A percentile compares a stretch with the other conserved stretches of the same genome.
Evolutionary conservation across 805 yeast genomes (phyloP).

Genomic region (Saturnispora galanensis): DNA sequence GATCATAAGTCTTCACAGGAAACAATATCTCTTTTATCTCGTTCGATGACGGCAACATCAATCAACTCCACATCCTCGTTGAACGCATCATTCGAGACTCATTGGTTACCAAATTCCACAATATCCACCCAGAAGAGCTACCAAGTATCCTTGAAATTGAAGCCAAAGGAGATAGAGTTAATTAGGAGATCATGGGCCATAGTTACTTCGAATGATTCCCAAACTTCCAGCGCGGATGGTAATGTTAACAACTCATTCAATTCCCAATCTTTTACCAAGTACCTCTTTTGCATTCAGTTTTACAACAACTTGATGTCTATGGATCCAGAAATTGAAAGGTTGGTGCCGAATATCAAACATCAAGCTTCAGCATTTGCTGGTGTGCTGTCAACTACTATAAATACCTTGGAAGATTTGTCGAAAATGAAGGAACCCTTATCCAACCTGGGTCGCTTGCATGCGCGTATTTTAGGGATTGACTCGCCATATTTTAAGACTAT

Average conservation of each 20-base stretch:
- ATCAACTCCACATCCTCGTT: slow-evolving; percentile 20
- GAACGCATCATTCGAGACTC: slow-evolving; percentile 21
- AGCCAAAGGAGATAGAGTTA: slow-evolving; percentile 32
- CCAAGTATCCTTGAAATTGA: slow-evolving; percentile 20
- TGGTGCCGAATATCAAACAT: slow-evolving; percentile 67
- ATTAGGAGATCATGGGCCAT: slow-evolving; percentile 39
- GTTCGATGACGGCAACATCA: slow-evolving; percentile 22
- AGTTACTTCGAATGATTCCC: slow-evolving; percentile 21
- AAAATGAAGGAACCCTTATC: slow-evolving; percentile 49
- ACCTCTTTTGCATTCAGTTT: slow-evolving; percentile 67
- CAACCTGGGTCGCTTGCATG: slow-evolving; percentile 63
- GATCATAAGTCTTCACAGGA: slow-evolving; percentile 8
- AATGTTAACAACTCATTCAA: slow-evolving; percentile 10
- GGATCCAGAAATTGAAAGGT: slow-evolving; percentile 49
- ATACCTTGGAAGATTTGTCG: slow-evolving; percentile 50
- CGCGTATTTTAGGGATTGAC: slow-evolving; percentile 66
- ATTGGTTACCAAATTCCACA: slow-evolving; percentile 27
- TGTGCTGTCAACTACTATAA: slow-evolving; percentile 57
- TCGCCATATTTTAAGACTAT: slow-evolving; percentile 56
- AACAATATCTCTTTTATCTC: slow-evolving; percentile 15
- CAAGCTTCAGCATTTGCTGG: slow-evolving; percentile 79
- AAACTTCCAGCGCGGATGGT: slow-evolving; percentile 3
- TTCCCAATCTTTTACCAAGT: slow-evolving; percentile 35
- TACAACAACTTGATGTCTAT: slow-evolving; percentile 57
- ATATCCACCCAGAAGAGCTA: slow-evolving; percentile 20